phyloP scores from a whole-genome alignment of 305 asterid species.

The Fraxinus xanthoxyloides region DNA sequence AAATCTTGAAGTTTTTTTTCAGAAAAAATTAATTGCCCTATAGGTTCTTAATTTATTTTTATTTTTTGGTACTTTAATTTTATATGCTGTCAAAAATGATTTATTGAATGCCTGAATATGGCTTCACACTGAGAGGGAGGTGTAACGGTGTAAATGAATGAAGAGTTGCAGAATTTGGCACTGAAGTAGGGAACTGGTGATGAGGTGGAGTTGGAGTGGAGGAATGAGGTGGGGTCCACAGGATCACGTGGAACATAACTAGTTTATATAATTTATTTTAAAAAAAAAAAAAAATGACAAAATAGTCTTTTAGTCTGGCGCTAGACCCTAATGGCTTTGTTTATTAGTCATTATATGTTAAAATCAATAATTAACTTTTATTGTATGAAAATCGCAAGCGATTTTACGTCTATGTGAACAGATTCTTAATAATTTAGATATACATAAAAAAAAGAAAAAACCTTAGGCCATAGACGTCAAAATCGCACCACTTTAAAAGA shows the following conservation, averaged over 20 bases:
- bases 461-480: not conserved
- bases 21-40: not conserved
- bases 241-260: constrained; percentile 32
- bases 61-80: not conserved
- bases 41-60: constrained; percentile 4
- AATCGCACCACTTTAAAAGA: too few relatives aligned
- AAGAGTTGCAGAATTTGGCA: constrained; percentile 8
- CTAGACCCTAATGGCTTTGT: not conserved
- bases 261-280: not conserved
- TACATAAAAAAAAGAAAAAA: too few relatives aligned
- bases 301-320: not conserved
- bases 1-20: too few relatives aligned
- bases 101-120: constrained; percentile 14
- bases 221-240: constrained; percentile 15
- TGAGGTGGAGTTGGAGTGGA: not conserved
- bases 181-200: constrained; percentile 6
- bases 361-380: too few relatives aligned
- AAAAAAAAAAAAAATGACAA: not conserved
- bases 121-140: constrained; percentile 17
- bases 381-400: too few relatives aligned
- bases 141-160: constrained; percentile 17
- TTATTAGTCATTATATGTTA: not conserved
- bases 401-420: too few relatives aligned
- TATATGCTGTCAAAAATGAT: not conserved
- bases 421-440: not conserved